Evolutionary conservation across 495 filamentous ascomycete genomes (phyloP).

Genomic region (Cercophora samala): DNA sequence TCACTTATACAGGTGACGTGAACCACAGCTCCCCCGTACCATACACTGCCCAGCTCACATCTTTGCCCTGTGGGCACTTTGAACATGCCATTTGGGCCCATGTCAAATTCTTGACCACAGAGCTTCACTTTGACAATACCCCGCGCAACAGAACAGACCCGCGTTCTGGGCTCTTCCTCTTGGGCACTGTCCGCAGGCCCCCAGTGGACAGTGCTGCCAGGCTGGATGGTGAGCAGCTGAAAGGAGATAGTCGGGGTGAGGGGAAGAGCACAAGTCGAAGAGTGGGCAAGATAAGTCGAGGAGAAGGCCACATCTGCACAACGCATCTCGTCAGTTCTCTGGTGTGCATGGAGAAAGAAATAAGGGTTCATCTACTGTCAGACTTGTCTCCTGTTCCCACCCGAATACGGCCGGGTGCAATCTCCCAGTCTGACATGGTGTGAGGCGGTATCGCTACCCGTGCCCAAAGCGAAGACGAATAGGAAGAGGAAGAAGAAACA

Average conservation of each 20-base stretch:
- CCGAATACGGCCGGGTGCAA: slow-evolving; percentile 16
- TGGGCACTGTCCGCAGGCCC: background rate
- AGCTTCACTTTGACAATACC: slow-evolving; percentile 17
- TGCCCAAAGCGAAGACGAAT: too few relatives aligned
- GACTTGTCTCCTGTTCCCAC: slow-evolving; percentile 2
- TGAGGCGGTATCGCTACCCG: background rate
- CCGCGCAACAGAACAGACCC: slow-evolving; percentile 19
- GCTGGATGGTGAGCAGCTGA: slow-evolving; percentile 15
- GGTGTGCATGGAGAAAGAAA: background rate
- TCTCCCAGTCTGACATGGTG: slow-evolving; percentile 20
- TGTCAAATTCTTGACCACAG: slow-evolving; percentile 14
- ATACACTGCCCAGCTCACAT: slow-evolving; percentile 15
- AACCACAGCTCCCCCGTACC: slow-evolving; percentile 9
- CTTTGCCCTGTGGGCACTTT: slow-evolving; percentile 12
- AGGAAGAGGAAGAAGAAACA: background rate
- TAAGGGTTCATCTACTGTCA: slow-evolving; percentile 10
- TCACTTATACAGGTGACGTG: slow-evolving; percentile 16
- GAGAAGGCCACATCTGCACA: slow-evolving; percentile 17
- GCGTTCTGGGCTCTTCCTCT: background rate
- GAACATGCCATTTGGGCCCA: slow-evolving; percentile 22
- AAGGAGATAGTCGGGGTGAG: slow-evolving; percentile 9
- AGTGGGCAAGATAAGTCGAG: slow-evolving; percentile 17
- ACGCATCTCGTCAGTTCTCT: background rate
- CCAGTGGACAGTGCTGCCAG: slow-evolving; percentile 10
- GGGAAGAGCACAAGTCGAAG: background rate